Conservation (phyloP, 768 basidiomycete species). For the Leucosporidium scottii region DNA sequence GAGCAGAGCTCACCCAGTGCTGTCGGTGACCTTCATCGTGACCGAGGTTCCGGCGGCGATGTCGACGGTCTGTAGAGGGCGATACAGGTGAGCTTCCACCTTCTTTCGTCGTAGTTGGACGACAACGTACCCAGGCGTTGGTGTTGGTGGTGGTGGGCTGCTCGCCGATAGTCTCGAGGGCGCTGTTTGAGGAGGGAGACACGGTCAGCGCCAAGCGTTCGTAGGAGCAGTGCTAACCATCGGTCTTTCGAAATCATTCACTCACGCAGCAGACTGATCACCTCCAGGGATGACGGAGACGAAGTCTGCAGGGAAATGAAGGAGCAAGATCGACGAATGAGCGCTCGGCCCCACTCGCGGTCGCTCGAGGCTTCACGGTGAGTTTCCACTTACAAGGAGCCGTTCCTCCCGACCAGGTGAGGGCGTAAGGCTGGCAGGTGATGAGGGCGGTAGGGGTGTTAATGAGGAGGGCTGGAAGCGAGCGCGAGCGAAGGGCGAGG, state of each 20-base stretch:
- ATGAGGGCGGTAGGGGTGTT: constrained; percentile 12
- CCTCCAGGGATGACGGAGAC: constrained; percentile 23
- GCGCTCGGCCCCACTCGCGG: too few relatives aligned
- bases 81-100: too few relatives aligned
- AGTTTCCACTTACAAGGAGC: constrained; percentile 11
- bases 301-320: constrained; percentile 3
- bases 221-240: too few relatives aligned
- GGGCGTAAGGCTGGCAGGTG: constrained; percentile 4
- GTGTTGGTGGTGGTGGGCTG: background rate
- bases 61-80: constrained; percentile 21
- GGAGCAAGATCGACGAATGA: too few relatives aligned
- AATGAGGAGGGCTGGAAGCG: background rate
- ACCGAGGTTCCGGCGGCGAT: constrained; percentile 33
- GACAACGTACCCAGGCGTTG: too few relatives aligned
- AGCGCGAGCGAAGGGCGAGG: too few relatives aligned
- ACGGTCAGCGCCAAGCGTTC: too few relatives aligned
- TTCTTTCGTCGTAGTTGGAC: too few relatives aligned
- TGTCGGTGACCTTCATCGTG: constrained; percentile 35
- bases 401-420: constrained; percentile 10
- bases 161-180: background rate
- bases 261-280: constrained; percentile 2
- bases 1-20: constrained; percentile 22
- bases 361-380: too few relatives aligned
- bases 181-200: background rate
- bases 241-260: too few relatives aligned